These are phyloP conservation scores for Aspergillus niger DNA, from an alignment of 2,329 filamentous ascomycete genomes.

Conservation along the genomic window DNA sequence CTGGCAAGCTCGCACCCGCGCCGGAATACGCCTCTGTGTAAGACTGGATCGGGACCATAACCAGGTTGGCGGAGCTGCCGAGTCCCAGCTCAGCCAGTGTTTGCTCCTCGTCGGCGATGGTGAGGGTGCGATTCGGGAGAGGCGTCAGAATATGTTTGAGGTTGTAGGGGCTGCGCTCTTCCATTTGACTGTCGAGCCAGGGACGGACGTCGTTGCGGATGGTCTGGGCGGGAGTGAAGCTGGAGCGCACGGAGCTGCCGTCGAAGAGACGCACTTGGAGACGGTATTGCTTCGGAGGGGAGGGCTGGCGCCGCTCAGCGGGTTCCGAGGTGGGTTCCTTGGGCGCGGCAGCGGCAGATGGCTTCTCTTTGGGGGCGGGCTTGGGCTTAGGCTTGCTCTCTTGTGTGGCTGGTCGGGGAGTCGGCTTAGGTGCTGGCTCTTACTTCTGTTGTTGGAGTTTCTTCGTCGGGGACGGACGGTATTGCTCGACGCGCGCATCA, in stretches of 20 bases:
- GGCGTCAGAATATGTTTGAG: constrained; percentile 85
- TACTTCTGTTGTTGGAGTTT: constrained; percentile 61
- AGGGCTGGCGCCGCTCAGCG: constrained; percentile 9
- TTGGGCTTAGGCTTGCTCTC: neutral
- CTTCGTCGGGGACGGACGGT: constrained; percentile 44
- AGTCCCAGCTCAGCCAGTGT: constrained; percentile 70
- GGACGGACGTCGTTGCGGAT: constrained; percentile 67
- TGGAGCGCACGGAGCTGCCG: constrained; percentile 73
- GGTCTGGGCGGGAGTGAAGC: constrained; percentile 66
- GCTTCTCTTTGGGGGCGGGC: neutral
- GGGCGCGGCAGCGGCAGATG: constrained; percentile 8
- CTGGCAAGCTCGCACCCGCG: constrained; percentile 41
- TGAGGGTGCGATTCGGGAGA: constrained; percentile 71
- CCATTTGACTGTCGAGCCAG: constrained; percentile 71
- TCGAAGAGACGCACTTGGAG: constrained; percentile 83
- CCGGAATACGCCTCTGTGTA: constrained; percentile 61
- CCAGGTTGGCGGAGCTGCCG: constrained; percentile 76
- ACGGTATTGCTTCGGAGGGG: constrained; percentile 50
- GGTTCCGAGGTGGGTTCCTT: constrained; percentile 11
- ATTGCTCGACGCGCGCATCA: neutral
- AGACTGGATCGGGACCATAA: constrained; percentile 71
- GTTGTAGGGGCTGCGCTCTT: constrained; percentile 66
- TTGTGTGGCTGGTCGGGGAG: neutral
- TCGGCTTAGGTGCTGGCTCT: neutral
- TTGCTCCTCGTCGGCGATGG: constrained; percentile 71